phyloP scores from a whole-genome alignment of 192 early-diverging fungal species.

The Allomyces javanicus region DNA sequence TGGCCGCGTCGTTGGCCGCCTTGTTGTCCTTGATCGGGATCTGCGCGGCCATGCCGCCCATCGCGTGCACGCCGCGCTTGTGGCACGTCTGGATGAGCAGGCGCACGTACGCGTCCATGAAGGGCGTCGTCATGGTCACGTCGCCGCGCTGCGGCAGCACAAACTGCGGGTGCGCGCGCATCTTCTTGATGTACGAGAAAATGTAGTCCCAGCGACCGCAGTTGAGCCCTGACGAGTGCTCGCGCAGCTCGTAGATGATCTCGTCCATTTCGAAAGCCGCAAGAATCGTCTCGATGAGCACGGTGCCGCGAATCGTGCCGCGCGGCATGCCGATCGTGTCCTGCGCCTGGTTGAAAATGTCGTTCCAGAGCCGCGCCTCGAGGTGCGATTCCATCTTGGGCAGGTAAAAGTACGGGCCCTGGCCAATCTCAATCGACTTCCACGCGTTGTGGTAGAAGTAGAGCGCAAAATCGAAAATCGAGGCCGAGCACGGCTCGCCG shows the following conservation, averaged over 20 bases:
- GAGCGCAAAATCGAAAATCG: conserved; percentile 92
- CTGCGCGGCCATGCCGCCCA: conserved; percentile 98
- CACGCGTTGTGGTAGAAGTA: conserved; percentile 98
- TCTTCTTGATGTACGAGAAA: conserved; percentile 95
- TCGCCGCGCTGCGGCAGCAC: conserved; percentile 78
- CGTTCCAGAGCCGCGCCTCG: conserved; percentile 97
- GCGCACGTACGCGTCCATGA: conserved; percentile 96
- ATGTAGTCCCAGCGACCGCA: conserved; percentile 99
- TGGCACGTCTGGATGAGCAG: conserved; percentile 96
- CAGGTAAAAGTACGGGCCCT: conserved; percentile 95
- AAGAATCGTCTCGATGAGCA: conserved; percentile 92
- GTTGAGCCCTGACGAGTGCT: conserved; percentile 95
- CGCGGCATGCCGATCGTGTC: conserved; percentile 74
- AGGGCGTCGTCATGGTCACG: conserved; percentile 85
- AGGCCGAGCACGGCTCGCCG: conserved; percentile 78
- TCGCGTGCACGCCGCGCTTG: conserved; percentile 92
- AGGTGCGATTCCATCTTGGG: conserved; percentile 98
- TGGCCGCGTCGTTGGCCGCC: conserved; percentile 71
- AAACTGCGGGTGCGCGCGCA: conserved; percentile 69
- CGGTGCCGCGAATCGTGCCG: conserved; percentile 90
- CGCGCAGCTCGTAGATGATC: conserved; percentile 96
- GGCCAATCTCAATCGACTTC: conserved; percentile 57
- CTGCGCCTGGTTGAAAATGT: conserved; percentile 87
- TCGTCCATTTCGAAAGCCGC: conserved; percentile 99
- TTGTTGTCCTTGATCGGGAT: conserved; percentile 93